Evolutionary conservation across 495 filamentous ascomycete species (phyloP), one percentile per base, ranked within the genome.

Genomic region (Neurospora sp.): DNA sequence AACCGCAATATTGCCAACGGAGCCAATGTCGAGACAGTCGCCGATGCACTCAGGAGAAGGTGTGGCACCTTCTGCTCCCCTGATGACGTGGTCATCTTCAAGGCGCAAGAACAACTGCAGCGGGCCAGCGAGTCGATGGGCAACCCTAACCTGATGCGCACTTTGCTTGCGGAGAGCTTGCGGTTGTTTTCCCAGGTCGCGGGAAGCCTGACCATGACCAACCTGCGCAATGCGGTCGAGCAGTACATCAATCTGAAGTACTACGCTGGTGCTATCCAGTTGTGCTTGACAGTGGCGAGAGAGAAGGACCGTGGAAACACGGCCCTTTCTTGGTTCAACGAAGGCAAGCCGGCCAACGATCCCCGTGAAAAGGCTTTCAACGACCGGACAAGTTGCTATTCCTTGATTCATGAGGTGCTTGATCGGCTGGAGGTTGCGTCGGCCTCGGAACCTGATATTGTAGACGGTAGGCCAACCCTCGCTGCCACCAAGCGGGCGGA

Each of bases 41-140:
- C 96, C 0, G 96, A 98, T 82, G 94, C 94, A 18, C 83, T 99
- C 22, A 87, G 96, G 31, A 87, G 96, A 75, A 88, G 93, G 73
- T 99, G 96, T 75, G 96, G 96, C 66, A 96, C 89, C 79, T 98
- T 99, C 85, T 99, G 96, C 85, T 97, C 93, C 74, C 90, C 94
- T 2, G 94, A 98, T 69, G 96, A 99, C 83, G 94, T 97, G 1
- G 89, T 98, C 42, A 93, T 97, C 69, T 99, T 98, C 88, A 98
- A 97, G 81, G 96, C 96, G 8, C 94, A 98, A 80, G 96, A 99
- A 79, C 89, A 93, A 73, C 84, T 98, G 68, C 96, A 97, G 82
- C 89, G 90, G 73, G 96, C 94, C 2, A 89, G 88, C 1, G 95
- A 98, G 81, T 88, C 89, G 20, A 88, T 89, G 37, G 83, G 88